Conservation (phyloP, 1,284 basidiomycete species). For the Moesziomyces sp. region DNA sequence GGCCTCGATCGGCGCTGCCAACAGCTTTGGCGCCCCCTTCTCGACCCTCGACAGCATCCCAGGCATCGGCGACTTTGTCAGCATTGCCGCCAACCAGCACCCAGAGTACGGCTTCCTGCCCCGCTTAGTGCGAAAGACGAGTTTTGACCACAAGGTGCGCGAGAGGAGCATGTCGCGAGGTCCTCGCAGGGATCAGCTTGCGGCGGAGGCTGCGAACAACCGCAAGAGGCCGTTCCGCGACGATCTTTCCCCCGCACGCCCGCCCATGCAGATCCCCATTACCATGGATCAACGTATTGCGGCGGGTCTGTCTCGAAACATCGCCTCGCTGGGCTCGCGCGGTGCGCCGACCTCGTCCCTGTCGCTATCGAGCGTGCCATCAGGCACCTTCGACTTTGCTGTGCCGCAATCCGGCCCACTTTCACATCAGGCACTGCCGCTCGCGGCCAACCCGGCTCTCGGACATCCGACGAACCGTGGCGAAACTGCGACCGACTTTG, state of each 20-base stretch:
- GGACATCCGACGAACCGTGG: conserved; percentile 3
- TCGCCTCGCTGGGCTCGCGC: conserved; percentile 52
- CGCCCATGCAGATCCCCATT: conserved; percentile 49
- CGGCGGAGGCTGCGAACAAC: conserved; percentile 44
- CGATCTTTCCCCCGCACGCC: conserved; percentile 58
- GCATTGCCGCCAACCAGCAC: conserved; percentile 64
- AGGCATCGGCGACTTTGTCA: conserved; percentile 64
- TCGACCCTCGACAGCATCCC: conserved; percentile 64
- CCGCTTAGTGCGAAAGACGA: conserved; percentile 65
- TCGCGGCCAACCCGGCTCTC: conserved; percentile 6
- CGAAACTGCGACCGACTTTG: conserved; percentile 30
- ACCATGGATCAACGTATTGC: conserved; percentile 65
- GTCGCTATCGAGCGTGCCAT: conserved; percentile 51
- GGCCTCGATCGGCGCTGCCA: conserved; percentile 60
- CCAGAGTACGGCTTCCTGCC: conserved; percentile 67
- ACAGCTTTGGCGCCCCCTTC: conserved; percentile 52
- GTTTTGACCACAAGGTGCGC: conserved; percentile 66
- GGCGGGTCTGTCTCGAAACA: conserved; percentile 62
- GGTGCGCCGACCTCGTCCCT: conserved; percentile 25
- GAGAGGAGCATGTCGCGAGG: conserved; percentile 62
- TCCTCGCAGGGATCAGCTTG: conserved; percentile 43
- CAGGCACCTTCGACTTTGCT: conserved; percentile 55
- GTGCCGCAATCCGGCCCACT: conserved; percentile 36
- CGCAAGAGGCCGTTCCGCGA: conserved; percentile 62
- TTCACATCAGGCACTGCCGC: conserved; percentile 15